Conservation (phyloP, 2,329 filamentous ascomycete species). For the Xylaria sp. region DNA sequence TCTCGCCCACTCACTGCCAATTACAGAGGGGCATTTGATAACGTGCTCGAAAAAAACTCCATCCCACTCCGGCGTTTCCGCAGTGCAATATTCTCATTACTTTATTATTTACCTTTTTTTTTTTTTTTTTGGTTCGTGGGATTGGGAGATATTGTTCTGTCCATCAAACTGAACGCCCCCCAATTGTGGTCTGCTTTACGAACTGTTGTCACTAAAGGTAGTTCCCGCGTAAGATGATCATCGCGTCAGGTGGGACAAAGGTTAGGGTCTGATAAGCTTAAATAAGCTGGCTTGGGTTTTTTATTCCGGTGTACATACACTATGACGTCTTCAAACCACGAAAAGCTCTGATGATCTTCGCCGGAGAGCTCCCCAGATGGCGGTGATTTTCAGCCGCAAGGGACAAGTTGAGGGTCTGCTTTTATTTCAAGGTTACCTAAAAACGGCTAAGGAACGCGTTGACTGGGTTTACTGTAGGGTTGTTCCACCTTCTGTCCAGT, state of each 20-base stretch:
- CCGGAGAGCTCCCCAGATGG: not conserved
- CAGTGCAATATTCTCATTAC: not conserved
- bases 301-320: not conserved
- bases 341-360: slow-evolving; percentile 1
- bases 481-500: slow-evolving; percentile 2
- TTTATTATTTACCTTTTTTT: not conserved
- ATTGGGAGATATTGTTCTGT: not conserved
- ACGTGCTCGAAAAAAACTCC: slow-evolving; percentile 16
- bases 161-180: not conserved
- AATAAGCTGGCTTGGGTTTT: not conserved
- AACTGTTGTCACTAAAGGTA: not conserved
- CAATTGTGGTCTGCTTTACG: not conserved
- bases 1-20: slow-evolving; percentile 13
- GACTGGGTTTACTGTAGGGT: not conserved
- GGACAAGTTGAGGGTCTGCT: slow-evolving; percentile 1
- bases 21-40: slow-evolving; percentile 14
- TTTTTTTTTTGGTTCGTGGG: no score
- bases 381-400: slow-evolving; percentile 30
- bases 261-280: slow-evolving; percentile 25
- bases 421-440: slow-evolving; percentile 20
- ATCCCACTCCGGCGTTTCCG: slow-evolving; percentile 8
- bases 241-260: slow-evolving; percentile 12
- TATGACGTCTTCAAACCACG: slow-evolving; percentile 20
- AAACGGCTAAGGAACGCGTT: slow-evolving; percentile 12
- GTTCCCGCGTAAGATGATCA: not conserved